These are phyloP conservation scores for Grosmannia huntii DNA, from an alignment of 2,329 filamentous ascomycete genomes.

Conservation along the genomic window DNA sequence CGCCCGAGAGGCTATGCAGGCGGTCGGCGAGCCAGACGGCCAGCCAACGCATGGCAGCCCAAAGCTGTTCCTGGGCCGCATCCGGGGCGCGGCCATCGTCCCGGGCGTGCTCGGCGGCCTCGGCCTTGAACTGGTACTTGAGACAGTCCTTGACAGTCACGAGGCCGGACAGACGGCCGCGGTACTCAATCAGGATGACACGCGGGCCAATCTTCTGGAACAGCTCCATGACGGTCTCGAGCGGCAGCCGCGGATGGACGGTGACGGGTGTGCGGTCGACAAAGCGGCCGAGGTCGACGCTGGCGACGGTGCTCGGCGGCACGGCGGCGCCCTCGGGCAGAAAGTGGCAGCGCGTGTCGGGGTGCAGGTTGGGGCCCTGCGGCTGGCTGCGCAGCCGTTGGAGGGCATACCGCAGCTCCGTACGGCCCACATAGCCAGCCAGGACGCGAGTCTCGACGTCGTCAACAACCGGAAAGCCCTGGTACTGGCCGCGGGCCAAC, in stretches of 20 bases:
- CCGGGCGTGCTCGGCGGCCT: conserved; percentile 59
- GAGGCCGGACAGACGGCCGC: conserved; percentile 68
- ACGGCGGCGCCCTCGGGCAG: neutral
- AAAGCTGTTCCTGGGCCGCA: conserved; percentile 52
- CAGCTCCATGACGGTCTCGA: conserved; percentile 96
- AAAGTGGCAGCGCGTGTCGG: conserved; percentile 64
- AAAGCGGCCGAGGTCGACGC: conserved; percentile 71
- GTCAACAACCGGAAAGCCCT: conserved; percentile 87
- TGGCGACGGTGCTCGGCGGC: neutral
- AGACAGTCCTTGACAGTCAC: conserved; percentile 96
- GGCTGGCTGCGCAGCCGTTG: conserved; percentile 57
- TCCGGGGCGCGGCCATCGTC: conserved; percentile 38
- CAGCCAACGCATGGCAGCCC: conserved; percentile 40
- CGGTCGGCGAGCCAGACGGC: conserved; percentile 47
- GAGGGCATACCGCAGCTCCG: conserved; percentile 82
- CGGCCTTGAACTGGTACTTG: conserved; percentile 94
- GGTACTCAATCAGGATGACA: conserved; percentile 85
- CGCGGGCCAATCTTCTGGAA: conserved; percentile 93
- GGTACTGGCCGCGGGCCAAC: conserved; percentile 66
- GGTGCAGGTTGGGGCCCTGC: conserved; percentile 44
- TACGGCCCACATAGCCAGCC: conserved; percentile 84
- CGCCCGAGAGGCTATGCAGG: conserved; percentile 39
- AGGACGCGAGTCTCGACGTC: conserved; percentile 57
- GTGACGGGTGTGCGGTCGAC: conserved; percentile 82
- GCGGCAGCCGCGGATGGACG: conserved; percentile 77